phyloP scores from a whole-genome alignment of 2,329 filamentous ascomycete genomes.

The Paecilomyces niveus region DNA sequence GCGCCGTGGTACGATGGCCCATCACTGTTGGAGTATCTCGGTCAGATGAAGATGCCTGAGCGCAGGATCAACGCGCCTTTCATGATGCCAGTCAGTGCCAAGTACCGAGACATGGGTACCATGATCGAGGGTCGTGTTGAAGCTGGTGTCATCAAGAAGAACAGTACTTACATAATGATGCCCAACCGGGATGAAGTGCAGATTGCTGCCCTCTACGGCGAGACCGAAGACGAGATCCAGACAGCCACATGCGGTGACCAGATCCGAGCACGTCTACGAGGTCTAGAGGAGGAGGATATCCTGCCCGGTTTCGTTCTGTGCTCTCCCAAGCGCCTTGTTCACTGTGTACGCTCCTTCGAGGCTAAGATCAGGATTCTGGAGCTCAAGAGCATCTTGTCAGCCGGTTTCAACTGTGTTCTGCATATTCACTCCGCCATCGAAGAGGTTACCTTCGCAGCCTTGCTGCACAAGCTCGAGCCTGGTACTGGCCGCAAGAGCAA shows the following conservation, averaged over 20 bases:
- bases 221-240: conserved; percentile 86
- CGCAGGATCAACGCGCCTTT: conserved; percentile 96
- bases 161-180: conserved; percentile 83
- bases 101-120: conserved; percentile 95
- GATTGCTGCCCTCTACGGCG: conserved; percentile 81
- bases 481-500: conserved; percentile 92
- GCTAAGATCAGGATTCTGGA: conserved; percentile 95
- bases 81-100: conserved; percentile 97
- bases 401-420: conserved; percentile 95
- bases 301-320: conserved; percentile 93
- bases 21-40: conserved; percentile 90
- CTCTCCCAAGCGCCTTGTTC: conserved; percentile 85
- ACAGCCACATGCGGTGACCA: conserved; percentile 89
- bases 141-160: conserved; percentile 88
- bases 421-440: conserved; percentile 97
- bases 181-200: conserved; percentile 79
- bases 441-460: conserved; percentile 82
- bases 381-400: conserved; percentile 85
- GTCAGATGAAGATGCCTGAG: conserved; percentile 84
- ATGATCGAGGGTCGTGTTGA: conserved; percentile 98
- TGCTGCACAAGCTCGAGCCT: conserved; percentile 93
- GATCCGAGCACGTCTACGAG: conserved; percentile 82
- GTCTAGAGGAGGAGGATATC: conserved; percentile 96
- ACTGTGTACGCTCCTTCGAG: conserved; percentile 84
- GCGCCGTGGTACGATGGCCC: conserved; percentile 83